phyloP scores from a whole-genome alignment of 192 early-diverging fungal species.

The Coemansia asiatica region DNA sequence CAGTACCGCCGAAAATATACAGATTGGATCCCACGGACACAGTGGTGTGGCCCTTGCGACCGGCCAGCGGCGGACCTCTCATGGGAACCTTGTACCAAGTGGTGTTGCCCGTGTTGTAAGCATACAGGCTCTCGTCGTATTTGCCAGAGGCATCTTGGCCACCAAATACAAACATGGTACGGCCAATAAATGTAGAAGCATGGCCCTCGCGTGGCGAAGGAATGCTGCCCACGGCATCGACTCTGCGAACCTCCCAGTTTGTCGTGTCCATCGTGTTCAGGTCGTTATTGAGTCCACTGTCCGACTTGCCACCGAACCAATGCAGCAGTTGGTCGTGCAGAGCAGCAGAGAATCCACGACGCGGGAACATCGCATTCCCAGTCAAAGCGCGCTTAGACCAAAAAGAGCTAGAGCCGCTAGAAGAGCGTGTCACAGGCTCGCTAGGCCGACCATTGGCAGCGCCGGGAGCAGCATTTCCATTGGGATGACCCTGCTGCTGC shows the following conservation, averaged over 20 bases:
- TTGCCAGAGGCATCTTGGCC: conserved; percentile 36
- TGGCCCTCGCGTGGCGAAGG: conserved; percentile 53
- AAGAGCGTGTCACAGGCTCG: conserved; percentile 4
- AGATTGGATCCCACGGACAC: conserved; percentile 48
- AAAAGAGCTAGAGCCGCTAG: conserved; percentile 24
- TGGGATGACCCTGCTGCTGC: conserved; percentile 8
- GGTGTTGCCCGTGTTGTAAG: conserved; percentile 53
- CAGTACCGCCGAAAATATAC: conserved; percentile 51
- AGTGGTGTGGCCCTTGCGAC: conserved; percentile 52
- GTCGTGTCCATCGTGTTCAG: conserved; percentile 44
- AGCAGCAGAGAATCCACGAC: conserved; percentile 51
- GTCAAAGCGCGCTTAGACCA: conserved; percentile 37
- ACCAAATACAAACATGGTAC: conserved; percentile 60
- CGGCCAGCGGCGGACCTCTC: conserved; percentile 35
- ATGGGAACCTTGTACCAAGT: conserved; percentile 58
- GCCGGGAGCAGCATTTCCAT: background rate
- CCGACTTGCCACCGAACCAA: conserved; percentile 54
- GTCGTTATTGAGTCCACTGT: conserved; percentile 40
- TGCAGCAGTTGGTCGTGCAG: conserved; percentile 39
- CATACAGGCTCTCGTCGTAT: conserved; percentile 53
- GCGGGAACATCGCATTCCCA: conserved; percentile 46
- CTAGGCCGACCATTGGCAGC: background rate
- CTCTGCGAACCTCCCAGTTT: conserved; percentile 35
- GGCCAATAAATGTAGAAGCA: conserved; percentile 52
- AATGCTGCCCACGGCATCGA: conserved; percentile 29